Conservation (phyloP, 768 basidiomycete species). For the Amanita molliuscula region DNA sequence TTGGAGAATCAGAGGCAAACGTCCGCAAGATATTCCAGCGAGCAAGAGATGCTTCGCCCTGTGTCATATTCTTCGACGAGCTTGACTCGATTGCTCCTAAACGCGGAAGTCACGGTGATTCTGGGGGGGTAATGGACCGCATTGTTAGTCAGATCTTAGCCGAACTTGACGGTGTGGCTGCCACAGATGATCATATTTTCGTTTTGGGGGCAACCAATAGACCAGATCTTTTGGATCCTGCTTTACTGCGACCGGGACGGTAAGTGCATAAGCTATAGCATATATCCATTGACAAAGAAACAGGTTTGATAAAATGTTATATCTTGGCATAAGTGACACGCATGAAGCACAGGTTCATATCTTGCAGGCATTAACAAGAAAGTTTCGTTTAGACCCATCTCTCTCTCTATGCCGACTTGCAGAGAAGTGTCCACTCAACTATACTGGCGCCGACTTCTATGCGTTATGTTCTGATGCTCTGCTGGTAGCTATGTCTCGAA, state of each 20-base stretch:
- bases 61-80: slow-evolving; percentile 96
- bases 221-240: slow-evolving; percentile 86
- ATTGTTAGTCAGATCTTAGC: slow-evolving; percentile 93
- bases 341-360: slow-evolving; percentile 82
- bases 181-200: slow-evolving; percentile 66
- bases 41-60: slow-evolving; percentile 86
- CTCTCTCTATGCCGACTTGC: slow-evolving; percentile 58
- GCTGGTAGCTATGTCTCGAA: slow-evolving; percentile 88
- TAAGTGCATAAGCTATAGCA: slow-evolving; percentile 18
- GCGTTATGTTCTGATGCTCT: slow-evolving; percentile 95
- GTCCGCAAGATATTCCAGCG: slow-evolving; percentile 87
- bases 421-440: slow-evolving; percentile 78
- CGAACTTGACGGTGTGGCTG: slow-evolving; percentile 85
- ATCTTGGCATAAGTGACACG: slow-evolving; percentile 84
- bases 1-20: slow-evolving; percentile 97
- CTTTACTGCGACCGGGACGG: slow-evolving; percentile 83
- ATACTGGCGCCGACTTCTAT: slow-evolving; percentile 97
- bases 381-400: slow-evolving; percentile 71
- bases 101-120: slow-evolving; percentile 90
- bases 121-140: slow-evolving; percentile 96
- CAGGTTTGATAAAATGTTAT: slow-evolving; percentile 95
- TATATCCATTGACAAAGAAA: background rate
- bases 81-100: slow-evolving; percentile 92
- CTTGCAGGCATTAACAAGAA: slow-evolving; percentile 82
- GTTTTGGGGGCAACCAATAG: slow-evolving; percentile 96